A percentile compares a stretch with the other conserved stretches of the same genome.
Conservation (phyloP, 164 flowering plant genomes). For the Kalanchoe fedtschenkoi region DNA sequence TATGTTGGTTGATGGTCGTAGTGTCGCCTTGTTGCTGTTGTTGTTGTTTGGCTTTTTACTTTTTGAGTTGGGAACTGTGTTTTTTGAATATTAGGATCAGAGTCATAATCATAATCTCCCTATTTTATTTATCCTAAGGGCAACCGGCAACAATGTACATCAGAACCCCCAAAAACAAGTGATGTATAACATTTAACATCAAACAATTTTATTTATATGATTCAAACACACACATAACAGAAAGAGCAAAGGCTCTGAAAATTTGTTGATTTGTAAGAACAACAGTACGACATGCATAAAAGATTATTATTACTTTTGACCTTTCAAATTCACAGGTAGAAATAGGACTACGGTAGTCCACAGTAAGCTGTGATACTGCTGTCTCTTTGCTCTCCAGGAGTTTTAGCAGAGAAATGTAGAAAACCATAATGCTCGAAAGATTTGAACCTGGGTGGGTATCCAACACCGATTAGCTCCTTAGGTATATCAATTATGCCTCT, state of each 20-base stretch:
- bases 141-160: too few relatives aligned
- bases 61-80: too few relatives aligned
- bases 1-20: too few relatives aligned
- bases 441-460: conserved; percentile 22
- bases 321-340: background rate
- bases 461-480: conserved; percentile 23
- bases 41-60: too few relatives aligned
- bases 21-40: too few relatives aligned
- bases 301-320: background rate
- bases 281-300: background rate
- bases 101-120: too few relatives aligned
- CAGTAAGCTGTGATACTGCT: conserved; percentile 3
- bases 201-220: too few relatives aligned
- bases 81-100: too few relatives aligned
- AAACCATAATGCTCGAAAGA: conserved; percentile 23
- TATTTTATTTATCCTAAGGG: too few relatives aligned
- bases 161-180: too few relatives aligned
- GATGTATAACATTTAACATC: background rate
- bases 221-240: background rate
- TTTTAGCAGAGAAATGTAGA: conserved; percentile 13
- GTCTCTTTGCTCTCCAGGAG: conserved; percentile 1
- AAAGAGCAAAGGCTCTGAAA: background rate
- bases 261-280: background rate
- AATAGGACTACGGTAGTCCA: background rate
- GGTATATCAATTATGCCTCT: conserved; percentile 17